These are phyloP conservation scores for Neurospora sp. DNA, from an alignment of 495 filamentous ascomycete genomes.

Conservation along the genomic window DNA sequence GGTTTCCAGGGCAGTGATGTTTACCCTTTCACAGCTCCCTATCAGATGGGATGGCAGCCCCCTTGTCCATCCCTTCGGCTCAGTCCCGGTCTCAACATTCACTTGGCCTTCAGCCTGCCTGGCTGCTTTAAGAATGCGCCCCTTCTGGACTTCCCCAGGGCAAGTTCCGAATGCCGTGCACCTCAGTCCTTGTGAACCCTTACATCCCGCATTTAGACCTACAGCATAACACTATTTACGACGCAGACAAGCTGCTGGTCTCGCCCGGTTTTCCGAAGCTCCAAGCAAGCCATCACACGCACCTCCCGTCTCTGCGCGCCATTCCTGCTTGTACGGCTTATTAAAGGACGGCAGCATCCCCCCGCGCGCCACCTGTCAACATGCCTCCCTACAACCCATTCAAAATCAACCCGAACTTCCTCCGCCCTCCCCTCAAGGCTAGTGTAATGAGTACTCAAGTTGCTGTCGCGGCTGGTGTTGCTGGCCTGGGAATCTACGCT, in stretches of 20 bases:
- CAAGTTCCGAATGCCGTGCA: neutral
- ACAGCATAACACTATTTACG: neutral
- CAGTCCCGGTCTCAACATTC: neutral
- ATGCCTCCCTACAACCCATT: slow-evolving; percentile 6
- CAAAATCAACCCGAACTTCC: neutral
- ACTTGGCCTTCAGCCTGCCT: neutral
- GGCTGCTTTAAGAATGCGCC: neutral
- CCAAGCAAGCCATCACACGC: neutral
- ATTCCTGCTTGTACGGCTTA: neutral
- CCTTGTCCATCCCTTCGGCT: neutral
- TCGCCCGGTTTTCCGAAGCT: neutral
- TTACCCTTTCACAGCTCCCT: neutral
- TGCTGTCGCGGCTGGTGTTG: slow-evolving; percentile 17
- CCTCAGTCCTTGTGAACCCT: neutral
- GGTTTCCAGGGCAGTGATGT: neutral
- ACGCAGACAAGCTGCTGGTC: neutral
- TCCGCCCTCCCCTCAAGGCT: slow-evolving; percentile 9
- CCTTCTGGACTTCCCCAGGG: neutral
- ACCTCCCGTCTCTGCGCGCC: neutral
- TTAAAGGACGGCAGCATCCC: slow-evolving; percentile 1
- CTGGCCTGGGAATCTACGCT: slow-evolving; percentile 18
- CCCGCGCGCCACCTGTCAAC: neutral
- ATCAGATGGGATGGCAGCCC: neutral
- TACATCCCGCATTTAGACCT: neutral
- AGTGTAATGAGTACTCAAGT: slow-evolving; percentile 18